Conservation (phyloP, 305 asterid genomes). For the Solanum hybrid region DNA sequence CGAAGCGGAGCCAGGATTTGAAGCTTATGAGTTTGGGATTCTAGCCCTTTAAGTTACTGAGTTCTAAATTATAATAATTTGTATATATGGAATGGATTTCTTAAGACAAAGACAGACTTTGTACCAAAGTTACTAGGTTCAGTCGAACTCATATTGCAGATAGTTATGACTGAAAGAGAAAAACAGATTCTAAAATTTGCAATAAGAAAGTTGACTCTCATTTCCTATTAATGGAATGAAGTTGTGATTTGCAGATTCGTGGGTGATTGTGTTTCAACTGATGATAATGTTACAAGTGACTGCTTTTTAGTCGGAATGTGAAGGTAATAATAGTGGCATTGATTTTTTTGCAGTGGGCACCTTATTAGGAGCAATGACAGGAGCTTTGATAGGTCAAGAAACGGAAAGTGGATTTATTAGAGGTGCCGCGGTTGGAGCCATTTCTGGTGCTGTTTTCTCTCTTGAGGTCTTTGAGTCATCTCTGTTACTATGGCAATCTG, state of each 20-base stretch:
- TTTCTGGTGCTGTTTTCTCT: conserved; percentile 98
- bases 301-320: not conserved
- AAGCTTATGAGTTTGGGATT: not conserved
- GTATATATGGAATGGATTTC: not conserved
- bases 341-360: conserved; percentile 72
- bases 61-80: not conserved
- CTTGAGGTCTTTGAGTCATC: conserved; percentile 96
- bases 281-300: not conserved
- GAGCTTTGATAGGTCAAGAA: conserved; percentile 98
- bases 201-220: not conserved
- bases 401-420: conserved; percentile 94
- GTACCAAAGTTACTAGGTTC: not conserved
- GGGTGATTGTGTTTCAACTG: not conserved
- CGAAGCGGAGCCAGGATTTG: not conserved
- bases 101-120: not conserved
- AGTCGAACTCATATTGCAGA: not conserved
- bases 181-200: not conserved
- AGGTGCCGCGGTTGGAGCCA: conserved; percentile 98
- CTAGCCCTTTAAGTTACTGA: not conserved
- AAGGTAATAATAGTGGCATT: not conserved
- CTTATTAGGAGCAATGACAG: conserved; percentile 90
- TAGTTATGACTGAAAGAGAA: not conserved
- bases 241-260: not conserved
- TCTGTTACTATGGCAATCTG: conserved; percentile 73
- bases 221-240: not conserved